These are phyloP conservation scores for Kwoniella sp. DNA, from an alignment of 768 basidiomycete species.

Conservation along the genomic window DNA sequence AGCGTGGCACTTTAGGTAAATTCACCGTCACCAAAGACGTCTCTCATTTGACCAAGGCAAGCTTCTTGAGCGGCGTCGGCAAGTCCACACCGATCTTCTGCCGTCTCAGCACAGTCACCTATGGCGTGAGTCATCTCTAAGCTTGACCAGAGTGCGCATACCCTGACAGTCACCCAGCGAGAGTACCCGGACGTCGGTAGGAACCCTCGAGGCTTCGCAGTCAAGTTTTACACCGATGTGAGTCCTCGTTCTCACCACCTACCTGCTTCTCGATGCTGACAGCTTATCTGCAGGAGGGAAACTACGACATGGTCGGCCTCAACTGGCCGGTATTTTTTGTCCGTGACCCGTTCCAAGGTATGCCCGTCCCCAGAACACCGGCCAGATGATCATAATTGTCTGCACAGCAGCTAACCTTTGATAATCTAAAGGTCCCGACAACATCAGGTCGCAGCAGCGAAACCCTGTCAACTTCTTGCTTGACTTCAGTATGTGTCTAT, in stretches of 20 bases:
- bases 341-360: slow-evolving; percentile 40
- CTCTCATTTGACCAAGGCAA: slow-evolving; percentile 49
- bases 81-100: slow-evolving; percentile 43
- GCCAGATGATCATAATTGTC: background rate
- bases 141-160: background rate
- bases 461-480: slow-evolving; percentile 52
- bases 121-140: slow-evolving; percentile 31
- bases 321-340: slow-evolving; percentile 45
- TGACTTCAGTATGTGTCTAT: slow-evolving; percentile 38
- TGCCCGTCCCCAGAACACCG: too few species aligned
- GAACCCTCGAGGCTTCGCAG: slow-evolving; percentile 40
- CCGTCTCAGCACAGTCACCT: slow-evolving; percentile 51
- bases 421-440: slow-evolving; percentile 43
- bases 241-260: background rate
- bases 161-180: slow-evolving; percentile 14
- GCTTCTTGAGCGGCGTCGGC: slow-evolving; percentile 42
- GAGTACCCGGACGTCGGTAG: slow-evolving; percentile 41
- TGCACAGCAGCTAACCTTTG: background rate
- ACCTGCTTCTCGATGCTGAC: background rate
- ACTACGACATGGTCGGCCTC: slow-evolving; percentile 37
- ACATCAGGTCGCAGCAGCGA: slow-evolving; percentile 50
- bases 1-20: slow-evolving; percentile 27
- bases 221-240: slow-evolving; percentile 36
- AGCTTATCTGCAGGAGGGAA: slow-evolving; percentile 23
- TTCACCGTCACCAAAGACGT: slow-evolving; percentile 52